These are phyloP conservation scores for Spencermartinsiella ligniputridi DNA, from an alignment of 1,139 yeast genomes.

Conservation along the genomic window DNA sequence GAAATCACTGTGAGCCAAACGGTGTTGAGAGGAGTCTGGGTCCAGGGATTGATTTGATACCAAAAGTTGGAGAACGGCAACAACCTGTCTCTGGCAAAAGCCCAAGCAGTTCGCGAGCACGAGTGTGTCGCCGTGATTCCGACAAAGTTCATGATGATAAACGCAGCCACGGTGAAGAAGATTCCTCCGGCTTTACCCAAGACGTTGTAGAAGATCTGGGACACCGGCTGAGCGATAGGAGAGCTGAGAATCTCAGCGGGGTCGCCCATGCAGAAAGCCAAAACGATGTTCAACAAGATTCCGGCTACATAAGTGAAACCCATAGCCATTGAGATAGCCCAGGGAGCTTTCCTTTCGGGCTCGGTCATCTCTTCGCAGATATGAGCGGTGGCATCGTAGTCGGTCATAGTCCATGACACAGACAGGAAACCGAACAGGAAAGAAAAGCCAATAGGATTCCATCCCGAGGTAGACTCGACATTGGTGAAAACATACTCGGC, in stretches of 20 bases:
- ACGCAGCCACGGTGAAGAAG: slow-evolving; percentile 51
- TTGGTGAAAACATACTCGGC: slow-evolving; percentile 33
- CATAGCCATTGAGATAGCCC: slow-evolving; percentile 60
- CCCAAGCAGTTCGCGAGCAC: slow-evolving; percentile 65
- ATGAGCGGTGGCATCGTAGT: slow-evolving; percentile 72
- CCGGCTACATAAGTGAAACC: slow-evolving; percentile 58
- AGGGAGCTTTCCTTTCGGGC: slow-evolving; percentile 61
- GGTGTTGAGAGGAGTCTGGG: slow-evolving; percentile 63
- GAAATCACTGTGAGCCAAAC: slow-evolving; percentile 58
- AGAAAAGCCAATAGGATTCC: slow-evolving; percentile 54
- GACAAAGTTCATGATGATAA: slow-evolving; percentile 45
- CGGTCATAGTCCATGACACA: slow-evolving; percentile 73
- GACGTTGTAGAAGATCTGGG: slow-evolving; percentile 49
- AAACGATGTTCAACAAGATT: slow-evolving; percentile 57
- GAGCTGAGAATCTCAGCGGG: slow-evolving; percentile 46
- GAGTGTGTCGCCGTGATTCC: slow-evolving; percentile 54
- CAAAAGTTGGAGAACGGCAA: slow-evolving; percentile 54
- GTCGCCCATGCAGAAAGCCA: slow-evolving; percentile 60
- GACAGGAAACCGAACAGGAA: slow-evolving; percentile 59
- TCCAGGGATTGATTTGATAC: slow-evolving; percentile 46
- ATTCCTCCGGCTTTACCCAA: slow-evolving; percentile 51
- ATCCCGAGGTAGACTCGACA: slow-evolving; percentile 31
- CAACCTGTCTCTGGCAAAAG: slow-evolving; percentile 65
- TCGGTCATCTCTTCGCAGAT: slow-evolving; percentile 66
- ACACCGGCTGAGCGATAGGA: slow-evolving; percentile 66